Evolutionary conservation across 106 monocot genomes (phyloP), one percentile per base, ranked within the genome.

Genomic region (Vanilla planifolia): DNA sequence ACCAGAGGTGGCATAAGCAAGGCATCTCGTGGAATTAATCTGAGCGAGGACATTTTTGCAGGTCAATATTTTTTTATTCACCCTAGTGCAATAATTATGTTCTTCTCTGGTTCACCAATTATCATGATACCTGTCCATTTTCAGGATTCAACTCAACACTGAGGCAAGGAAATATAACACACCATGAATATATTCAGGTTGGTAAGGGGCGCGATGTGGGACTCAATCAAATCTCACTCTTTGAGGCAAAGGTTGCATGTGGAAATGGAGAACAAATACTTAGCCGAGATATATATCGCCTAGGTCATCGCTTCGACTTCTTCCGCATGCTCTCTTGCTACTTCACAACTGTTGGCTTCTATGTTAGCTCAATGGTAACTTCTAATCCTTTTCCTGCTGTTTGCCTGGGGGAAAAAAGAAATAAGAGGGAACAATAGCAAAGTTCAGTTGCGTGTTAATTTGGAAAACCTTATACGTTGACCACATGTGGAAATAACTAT

Each of bases 1-100:
- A 99, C 92, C 9, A 82, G 98, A 62, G 98, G 98, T 51, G 98
- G 98, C 55, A 99, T 99, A 60, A 99, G 98, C 78, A 99, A 99
- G 68, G 88, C 98, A 52, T 92, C 98, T 56, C 74, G 82, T 48
- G 92, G 81, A 48, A 99, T 99, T 58, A 99, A 99, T 51, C 77
- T 99, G 41, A 92, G 92, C 41, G 98, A 92, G 67, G 92, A 99
- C 51, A 99, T 99, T 22, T 99, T 99, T 88, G 98, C 92, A 50
- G 98, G 98, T 92, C 41, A 55, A 51, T 27, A 47, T 63, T 11
- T 60, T 43, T 45, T 33, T 41, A 21, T 25, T 26, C 26, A 4
- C 17, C 46, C 0, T 42, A 70, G 15, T 5, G 26, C 15, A 17
- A 29, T 59, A 53, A 27, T 30, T 29, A 16, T 8, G 4, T 16